phyloP scores from a whole-genome alignment of 371 early-diverging fungal species.

The Mucor piriformis region DNA sequence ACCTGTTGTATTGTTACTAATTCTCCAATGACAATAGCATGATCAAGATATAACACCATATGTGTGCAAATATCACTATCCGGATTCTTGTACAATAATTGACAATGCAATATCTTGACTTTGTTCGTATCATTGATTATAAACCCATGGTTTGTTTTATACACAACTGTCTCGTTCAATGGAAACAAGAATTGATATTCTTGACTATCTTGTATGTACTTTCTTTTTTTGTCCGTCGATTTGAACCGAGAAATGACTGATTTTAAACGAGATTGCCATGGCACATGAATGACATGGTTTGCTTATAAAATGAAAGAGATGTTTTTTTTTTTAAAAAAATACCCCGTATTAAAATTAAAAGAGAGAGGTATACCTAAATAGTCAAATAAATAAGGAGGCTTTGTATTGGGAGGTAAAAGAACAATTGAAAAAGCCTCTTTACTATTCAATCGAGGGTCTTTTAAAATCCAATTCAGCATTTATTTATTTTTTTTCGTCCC shows the following conservation, averaged over 20 bases:
- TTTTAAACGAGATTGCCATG: constrained; percentile 8
- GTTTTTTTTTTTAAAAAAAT: background rate
- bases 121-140: constrained; percentile 2
- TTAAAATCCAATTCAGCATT: constrained; percentile 15
- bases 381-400: constrained; percentile 12
- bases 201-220: background rate
- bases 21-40: background rate
- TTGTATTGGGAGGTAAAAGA: constrained; percentile 30
- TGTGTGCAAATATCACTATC: constrained; percentile 21
- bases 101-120: constrained; percentile 9
- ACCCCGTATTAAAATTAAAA: too few relatives aligned
- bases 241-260: constrained; percentile 5
- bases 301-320: constrained; percentile 13
- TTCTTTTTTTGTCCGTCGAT: background rate
- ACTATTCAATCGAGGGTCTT: constrained; percentile 11
- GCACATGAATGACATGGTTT: constrained; percentile 29
- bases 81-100: constrained; percentile 20
- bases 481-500: too few relatives aligned
- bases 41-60: constrained; percentile 29
- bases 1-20: background rate
- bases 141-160: constrained; percentile 1
- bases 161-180: background rate
- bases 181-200: constrained; percentile 7
- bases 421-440: constrained; percentile 23
- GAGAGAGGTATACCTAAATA: constrained; percentile 24